Evolutionary conservation across 345 rosid species (phyloP).

Genomic region (Salix arbutifolia): DNA sequence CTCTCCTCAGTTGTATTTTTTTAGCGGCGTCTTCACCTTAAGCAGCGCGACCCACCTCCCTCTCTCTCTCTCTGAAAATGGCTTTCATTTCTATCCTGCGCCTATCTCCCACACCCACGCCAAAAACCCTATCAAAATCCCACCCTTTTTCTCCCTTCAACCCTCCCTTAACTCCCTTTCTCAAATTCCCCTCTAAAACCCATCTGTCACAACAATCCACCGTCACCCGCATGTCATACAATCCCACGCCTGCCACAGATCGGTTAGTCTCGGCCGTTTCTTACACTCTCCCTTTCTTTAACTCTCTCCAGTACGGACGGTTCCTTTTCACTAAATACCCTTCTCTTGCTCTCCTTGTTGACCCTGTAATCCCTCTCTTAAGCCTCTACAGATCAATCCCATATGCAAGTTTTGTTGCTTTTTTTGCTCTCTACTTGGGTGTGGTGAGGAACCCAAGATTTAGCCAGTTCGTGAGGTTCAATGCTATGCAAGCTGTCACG

Average conservation of each 20-base stretch:
- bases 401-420: constrained; percentile 78
- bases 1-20: neutral
- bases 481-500: constrained; percentile 89
- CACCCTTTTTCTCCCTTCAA: neutral
- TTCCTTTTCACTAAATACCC: constrained; percentile 73
- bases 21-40: neutral
- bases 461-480: constrained; percentile 67
- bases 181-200: constrained; percentile 4
- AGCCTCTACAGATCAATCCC: constrained; percentile 75
- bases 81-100: constrained; percentile 11
- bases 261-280: constrained; percentile 68
- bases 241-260: constrained; percentile 71
- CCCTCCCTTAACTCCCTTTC: neutral
- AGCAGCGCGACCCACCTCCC: neutral
- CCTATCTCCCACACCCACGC: neutral
- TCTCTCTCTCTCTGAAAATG: constrained; percentile 1
- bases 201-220: neutral
- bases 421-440: constrained; percentile 79
- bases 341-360: constrained; percentile 40
- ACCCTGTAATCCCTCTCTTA: constrained; percentile 68
- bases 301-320: constrained; percentile 78
- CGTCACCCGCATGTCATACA: constrained; percentile 45
- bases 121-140: neutral
- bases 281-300: constrained; percentile 84
- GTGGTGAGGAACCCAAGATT: constrained; percentile 73